These are phyloP conservation scores for Sporothrix variecibatus DNA, from an alignment of 2,329 filamentous ascomycete genomes.

Conservation along the genomic window DNA sequence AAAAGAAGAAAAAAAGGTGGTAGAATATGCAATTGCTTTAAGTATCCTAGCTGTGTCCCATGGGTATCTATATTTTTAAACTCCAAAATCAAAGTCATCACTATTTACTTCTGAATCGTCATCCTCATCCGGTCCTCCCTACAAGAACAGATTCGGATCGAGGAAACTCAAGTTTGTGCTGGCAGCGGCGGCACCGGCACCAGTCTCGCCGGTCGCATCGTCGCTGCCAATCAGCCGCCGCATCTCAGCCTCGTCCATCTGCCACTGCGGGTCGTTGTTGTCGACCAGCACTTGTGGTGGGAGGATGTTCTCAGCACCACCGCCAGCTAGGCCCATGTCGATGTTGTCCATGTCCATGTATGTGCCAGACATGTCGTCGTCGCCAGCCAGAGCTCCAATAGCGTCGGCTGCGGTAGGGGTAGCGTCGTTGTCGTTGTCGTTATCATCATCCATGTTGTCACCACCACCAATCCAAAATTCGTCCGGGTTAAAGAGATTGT, in stretches of 20 bases:
- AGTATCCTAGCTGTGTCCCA: not conserved
- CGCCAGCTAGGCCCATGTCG: not conserved
- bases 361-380: conserved; percentile 20
- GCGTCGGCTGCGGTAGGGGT: not conserved
- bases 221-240: conserved; percentile 33
- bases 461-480: conserved; percentile 29
- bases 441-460: not conserved
- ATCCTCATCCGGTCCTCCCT: not conserved
- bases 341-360: conserved; percentile 21
- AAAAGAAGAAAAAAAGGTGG: not conserved
- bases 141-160: conserved; percentile 30
- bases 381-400: not conserved
- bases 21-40: not conserved
- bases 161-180: not conserved
- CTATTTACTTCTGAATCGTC: not conserved
- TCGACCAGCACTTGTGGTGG: not conserved
- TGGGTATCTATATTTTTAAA: conserved; percentile 2
- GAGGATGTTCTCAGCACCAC: not conserved
- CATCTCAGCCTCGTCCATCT: conserved; percentile 35
- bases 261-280: conserved; percentile 29
- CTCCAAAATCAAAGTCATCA: not conserved
- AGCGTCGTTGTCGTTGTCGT: not conserved
- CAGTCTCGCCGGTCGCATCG: conserved; percentile 12
- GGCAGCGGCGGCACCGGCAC: not conserved
- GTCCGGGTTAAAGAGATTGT: conserved; percentile 16